Conservation (phyloP, 192 early-diverging fungal genomes). For the Lobosporangium transversale region DNA sequence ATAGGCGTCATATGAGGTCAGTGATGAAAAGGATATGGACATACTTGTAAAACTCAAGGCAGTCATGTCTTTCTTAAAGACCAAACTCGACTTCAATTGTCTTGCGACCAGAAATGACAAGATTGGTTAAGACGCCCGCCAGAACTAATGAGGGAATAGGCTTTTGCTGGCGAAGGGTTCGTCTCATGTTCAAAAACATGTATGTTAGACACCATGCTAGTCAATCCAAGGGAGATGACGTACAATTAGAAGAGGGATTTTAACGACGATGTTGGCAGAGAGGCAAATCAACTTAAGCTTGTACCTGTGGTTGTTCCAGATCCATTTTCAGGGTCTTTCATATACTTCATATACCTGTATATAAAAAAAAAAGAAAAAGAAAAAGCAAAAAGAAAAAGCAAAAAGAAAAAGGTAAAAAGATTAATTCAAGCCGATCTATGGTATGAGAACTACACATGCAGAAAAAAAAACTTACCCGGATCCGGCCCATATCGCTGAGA, state of each 20-base stretch:
- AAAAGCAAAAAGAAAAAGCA: not conserved
- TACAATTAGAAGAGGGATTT: not conserved
- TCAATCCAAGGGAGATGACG: not conserved
- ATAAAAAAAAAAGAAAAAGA: not conserved
- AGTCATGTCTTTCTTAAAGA: no score
- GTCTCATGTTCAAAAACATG: conserved; percentile 36
- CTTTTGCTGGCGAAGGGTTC: conserved; percentile 35
- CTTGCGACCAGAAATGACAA: conserved; percentile 49
- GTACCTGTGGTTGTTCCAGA: conserved; percentile 52
- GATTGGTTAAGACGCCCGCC: conserved; percentile 31
- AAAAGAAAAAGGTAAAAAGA: not conserved
- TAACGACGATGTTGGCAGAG: not conserved
- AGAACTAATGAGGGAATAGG: conserved; percentile 38
- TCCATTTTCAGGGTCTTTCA: conserved; percentile 41
- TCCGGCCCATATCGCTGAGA: conserved; percentile 29
- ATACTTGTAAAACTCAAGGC: no score
- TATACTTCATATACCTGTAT: conserved; percentile 44
- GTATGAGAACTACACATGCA: not conserved
- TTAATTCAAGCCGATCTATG: not conserved
- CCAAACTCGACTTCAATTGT: conserved; percentile 43
- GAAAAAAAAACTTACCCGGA: conserved; percentile 27
- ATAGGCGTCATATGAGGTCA: no score
- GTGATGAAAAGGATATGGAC: no score
- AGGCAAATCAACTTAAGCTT: no score
- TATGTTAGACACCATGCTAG: conserved; percentile 45